Base-by-base conservation (phyloP, 257 asterid species). In the Asclepias syriaca region DNA sequence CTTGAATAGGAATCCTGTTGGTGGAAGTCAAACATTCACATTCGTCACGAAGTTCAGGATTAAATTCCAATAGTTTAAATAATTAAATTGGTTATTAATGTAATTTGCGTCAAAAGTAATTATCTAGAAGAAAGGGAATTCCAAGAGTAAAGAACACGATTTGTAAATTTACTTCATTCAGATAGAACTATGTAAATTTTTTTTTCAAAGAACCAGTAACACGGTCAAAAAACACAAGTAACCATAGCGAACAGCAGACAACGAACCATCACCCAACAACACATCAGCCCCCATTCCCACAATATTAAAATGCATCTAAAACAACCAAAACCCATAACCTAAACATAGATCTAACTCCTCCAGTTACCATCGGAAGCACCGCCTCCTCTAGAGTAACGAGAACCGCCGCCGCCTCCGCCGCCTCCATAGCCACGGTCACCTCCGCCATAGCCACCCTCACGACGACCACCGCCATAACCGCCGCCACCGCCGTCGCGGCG, bases 291-390 rank as follows among this genome's bases (percentile, higher is more conserved):
- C 37, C 65, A 2, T 15, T n/a, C 40, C 15, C 2, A 27, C 22
- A 50, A 24, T 5, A 15, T 3, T 1, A n/a, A 61, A 50, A 13
- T 40, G 65, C 22, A 8, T 0, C 12, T 40, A 27, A 69, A 46
- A 32, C 22, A 49, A 10, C 40, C 32, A 58, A 63, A 24, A 12
- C 49, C 57, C 69, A 65, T 0, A 11, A 0, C 48, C 48, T 43
- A 7, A 1, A 43, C 48, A 43, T 16, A 51, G 21, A 16, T 51
- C 57, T 51, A 51, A 75, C n/a, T 81, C 80, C 96, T 88, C 97
- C 97, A 92, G 89, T 14, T 81, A 4, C 92, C 89, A 7, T 79
- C 84, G 1, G 77, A 37, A 9, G 66, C 72, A 43, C 80, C 79
- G 2, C 79, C 75, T 1, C 84, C 72, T 29, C 76, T 77, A 21